Evolutionary conservation across 1,284 basidiomycete species (phyloP), one percentile per base, ranked within the genome.

Genomic region (Ganoderma lingzhi): DNA sequence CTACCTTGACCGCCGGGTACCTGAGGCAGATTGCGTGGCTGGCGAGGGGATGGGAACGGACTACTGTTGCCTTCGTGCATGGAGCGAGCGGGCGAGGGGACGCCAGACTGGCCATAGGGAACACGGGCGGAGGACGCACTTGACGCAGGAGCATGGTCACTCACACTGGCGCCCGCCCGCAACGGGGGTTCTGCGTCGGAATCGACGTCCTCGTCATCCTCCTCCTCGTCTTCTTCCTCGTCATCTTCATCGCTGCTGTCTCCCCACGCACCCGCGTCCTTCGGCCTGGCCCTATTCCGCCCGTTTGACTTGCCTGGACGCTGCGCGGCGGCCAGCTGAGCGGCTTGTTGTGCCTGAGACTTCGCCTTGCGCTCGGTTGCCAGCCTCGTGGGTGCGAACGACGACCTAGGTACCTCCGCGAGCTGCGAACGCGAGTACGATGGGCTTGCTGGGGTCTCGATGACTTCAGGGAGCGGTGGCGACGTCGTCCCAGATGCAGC

Each of bases 341-440:
- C 92, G 55, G 91, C 92, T 76, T 94, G 91, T 75, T 95, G 92
- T 28, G 93, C 93, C 76, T 96, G 90, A 15, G 87, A 86, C 78
- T 92, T 93, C 14, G 93, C 92, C 75, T 94, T 93, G 64, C 96
- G 87, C 77, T 97, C 90, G 30, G 89, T 88, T 30, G 94, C 95
- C 72, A 91, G 88, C 76, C 88, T 92, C 17, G 93, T 93, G 0
- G 91, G 92, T 0, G 94, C 93, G 76, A 97, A 97, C 2, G 95
- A 96, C 0, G 94, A 96, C 61, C 88, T 87, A 77, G 86, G 68
- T 62, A 60, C 44, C 66, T 75, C 71, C 15, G 64, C n/a, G 41
- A 69, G 62, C 30, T 48, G 30, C 32, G 64, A 17, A 76, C 72
- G 69, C 70, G 75, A 72, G 39, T 73, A 76, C 23, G 81, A 76